These are phyloP conservation scores for Aegilops bicornis DNA, from an alignment of 176 grass and related monocot genomes.

Conservation along the genomic window DNA sequence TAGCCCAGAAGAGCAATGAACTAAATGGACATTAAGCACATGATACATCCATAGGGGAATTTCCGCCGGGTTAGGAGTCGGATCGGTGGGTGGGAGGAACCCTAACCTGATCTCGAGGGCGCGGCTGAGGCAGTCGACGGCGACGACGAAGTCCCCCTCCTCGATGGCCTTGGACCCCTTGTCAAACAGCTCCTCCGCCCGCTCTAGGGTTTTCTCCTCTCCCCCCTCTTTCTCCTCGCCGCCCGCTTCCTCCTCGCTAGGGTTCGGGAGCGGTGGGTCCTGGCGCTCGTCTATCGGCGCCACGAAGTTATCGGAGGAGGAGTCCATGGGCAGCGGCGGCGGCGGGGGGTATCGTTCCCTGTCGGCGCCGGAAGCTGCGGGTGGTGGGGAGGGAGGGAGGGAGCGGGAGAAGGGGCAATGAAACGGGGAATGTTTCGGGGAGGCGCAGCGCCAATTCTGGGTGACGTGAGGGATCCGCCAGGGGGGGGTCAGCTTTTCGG, in stretches of 20 bases:
- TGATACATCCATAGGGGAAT: neutral
- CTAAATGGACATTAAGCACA: too few relatives aligned
- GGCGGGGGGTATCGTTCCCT: neutral
- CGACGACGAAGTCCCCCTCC: slow-evolving; percentile 72
- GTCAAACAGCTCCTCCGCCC: slow-evolving; percentile 74
- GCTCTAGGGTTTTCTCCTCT: slow-evolving; percentile 56
- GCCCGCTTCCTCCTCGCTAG: slow-evolving; percentile 11
- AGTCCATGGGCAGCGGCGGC: slow-evolving; percentile 20
- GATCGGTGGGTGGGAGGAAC: neutral
- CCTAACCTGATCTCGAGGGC: slow-evolving; percentile 93
- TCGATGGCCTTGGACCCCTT: slow-evolving; percentile 84
- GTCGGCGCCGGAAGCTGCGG: neutral
- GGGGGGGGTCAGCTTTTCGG: neutral
- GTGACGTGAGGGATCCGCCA: neutral
- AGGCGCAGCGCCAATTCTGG: slow-evolving; percentile 6
- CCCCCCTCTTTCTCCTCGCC: neutral
- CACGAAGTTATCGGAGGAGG: slow-evolving; percentile 22
- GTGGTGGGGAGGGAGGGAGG: neutral
- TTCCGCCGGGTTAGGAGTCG: neutral
- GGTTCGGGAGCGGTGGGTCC: neutral
- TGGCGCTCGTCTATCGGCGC: neutral
- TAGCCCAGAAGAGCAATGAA: neutral
- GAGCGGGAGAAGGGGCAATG: neutral
- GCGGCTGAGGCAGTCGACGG: slow-evolving; percentile 85
- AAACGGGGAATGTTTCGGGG: slow-evolving; percentile 5